phyloP scores from a whole-genome alignment of 75 land plant species.

The Sequoia sempervirens region DNA sequence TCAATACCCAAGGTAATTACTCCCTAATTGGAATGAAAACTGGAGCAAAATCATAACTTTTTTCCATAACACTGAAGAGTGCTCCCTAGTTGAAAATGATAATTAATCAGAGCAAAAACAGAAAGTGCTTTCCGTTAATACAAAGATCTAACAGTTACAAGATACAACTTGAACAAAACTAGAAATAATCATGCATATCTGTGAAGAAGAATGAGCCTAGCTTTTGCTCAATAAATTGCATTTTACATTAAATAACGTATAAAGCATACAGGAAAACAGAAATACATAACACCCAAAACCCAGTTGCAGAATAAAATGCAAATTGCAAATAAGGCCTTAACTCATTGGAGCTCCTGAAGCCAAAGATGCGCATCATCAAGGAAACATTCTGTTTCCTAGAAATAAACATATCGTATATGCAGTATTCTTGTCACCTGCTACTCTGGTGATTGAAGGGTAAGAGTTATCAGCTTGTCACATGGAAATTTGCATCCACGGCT shows the following conservation, averaged over 20 bases:
- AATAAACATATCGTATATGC: constrained; percentile 7
- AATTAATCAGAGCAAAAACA: neutral
- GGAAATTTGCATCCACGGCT: neutral
- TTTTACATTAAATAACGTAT: constrained; percentile 12
- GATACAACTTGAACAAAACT: neutral
- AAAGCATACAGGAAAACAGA: neutral
- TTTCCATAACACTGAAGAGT: neutral
- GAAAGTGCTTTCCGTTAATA: neutral
- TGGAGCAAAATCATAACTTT: too few species aligned
- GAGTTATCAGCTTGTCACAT: neutral
- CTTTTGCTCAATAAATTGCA: constrained; percentile 1
- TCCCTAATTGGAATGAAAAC: too few species aligned
- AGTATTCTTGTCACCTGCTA: neutral
- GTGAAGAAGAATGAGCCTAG: neutral
- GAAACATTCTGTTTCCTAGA: neutral
- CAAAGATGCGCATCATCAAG: constrained; percentile 2
- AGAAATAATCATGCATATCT: neutral
- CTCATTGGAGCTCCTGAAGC: constrained; percentile 14
- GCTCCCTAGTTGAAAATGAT: neutral
- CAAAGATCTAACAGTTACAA: neutral
- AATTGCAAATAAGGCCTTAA: constrained; percentile 11
- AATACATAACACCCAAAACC: neutral
- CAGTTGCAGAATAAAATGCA: constrained; percentile 10
- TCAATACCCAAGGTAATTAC: neutral
- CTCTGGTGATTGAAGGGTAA: neutral